Percentiles rank a stretch among this genome's conserved stretches.
phyloP scores from a whole-genome alignment of 1,139 yeast species.

The Magnusiomyces tetraspermus region DNA sequence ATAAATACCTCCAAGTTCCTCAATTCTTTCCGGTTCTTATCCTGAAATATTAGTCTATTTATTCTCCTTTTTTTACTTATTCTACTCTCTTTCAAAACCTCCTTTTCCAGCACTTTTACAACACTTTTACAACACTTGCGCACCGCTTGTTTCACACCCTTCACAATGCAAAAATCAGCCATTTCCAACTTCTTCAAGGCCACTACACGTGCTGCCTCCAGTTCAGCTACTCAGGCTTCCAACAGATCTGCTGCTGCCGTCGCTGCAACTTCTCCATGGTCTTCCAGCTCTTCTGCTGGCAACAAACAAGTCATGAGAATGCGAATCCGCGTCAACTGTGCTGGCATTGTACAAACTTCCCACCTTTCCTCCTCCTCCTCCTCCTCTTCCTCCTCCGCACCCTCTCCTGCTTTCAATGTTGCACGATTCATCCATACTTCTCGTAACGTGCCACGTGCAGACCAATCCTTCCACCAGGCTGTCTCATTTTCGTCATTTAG shows the following conservation, averaged over 20 bases:
- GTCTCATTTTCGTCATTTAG: background rate
- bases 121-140: background rate
- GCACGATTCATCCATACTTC: conserved; percentile 6
- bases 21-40: too few relatives aligned
- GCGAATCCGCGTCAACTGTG: conserved; percentile 8
- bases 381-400: conserved; percentile 1
- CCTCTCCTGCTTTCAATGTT: too few relatives aligned
- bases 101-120: background rate
- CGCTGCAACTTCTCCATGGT: background rate
- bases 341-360: conserved; percentile 7
- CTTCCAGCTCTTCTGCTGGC: too few relatives aligned
- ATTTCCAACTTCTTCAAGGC: background rate
- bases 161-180: conserved; percentile 3
- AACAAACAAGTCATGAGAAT: conserved; percentile 1
- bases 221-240: background rate
- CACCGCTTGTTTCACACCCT: background rate
- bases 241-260: background rate
- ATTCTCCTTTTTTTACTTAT: background rate
- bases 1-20: too few relatives aligned
- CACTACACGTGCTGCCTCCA: conserved; percentile 1
- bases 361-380: background rate
- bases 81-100: background rate
- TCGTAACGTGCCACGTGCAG: too few relatives aligned
- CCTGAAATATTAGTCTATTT: too few relatives aligned
- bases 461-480: background rate